Conservation (phyloP, 768 basidiomycete genomes). For the Erythrobasidium yunnanense region DNA sequence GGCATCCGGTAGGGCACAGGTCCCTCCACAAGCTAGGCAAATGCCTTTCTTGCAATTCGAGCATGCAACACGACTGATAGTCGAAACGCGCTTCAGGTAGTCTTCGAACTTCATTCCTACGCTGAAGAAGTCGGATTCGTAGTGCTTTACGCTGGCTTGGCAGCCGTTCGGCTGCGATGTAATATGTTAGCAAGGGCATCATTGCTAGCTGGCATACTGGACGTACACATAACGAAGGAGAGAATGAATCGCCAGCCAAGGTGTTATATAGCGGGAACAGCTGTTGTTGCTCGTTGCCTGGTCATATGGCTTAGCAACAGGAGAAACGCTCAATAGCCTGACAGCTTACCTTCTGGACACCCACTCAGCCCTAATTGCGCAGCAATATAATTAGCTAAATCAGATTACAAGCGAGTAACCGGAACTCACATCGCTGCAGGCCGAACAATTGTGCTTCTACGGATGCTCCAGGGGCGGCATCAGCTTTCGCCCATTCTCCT, state of each 20-base stretch:
- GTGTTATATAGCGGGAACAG: conserved; percentile 12
- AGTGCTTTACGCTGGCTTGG: neutral
- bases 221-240: conserved; percentile 10
- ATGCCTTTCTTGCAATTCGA: conserved; percentile 7
- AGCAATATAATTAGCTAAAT: neutral
- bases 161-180: conserved; percentile 9
- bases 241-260: neutral
- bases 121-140: conserved; percentile 19
- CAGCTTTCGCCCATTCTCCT: neutral
- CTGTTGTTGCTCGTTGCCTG: conserved; percentile 24
- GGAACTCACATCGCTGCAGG: conserved; percentile 6
- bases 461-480: neutral
- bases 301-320: neutral
- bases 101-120: neutral
- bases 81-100: conserved; percentile 7
- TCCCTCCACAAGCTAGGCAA: conserved; percentile 19
- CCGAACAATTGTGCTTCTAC: conserved; percentile 14
- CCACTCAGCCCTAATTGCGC: conserved; percentile 9
- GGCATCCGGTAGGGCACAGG: neutral
- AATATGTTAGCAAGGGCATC: neutral
- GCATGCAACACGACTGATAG: neutral
- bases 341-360: conserved; percentile 19
- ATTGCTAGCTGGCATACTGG: neutral
- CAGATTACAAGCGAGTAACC: neutral
- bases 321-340: neutral